Base-by-base conservation (phyloP, 2,329 filamentous ascomycete genomes). In the Emmonsiellopsis sp. region DNA sequence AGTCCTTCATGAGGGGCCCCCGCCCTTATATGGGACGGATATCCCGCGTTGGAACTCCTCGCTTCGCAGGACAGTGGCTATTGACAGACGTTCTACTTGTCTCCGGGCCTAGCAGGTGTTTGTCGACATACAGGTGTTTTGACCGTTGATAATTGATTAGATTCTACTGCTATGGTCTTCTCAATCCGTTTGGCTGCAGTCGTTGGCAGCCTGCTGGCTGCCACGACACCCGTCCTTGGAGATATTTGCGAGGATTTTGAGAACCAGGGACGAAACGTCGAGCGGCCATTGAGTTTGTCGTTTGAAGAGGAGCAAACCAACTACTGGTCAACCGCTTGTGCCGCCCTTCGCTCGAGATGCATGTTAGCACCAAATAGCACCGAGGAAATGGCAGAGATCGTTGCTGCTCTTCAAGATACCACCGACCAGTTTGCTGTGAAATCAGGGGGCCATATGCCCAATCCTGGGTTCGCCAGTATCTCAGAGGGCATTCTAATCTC, bases 371-470 rank as follows among this genome's bases (percentile, higher is more conserved):
- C 78, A 2, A 68, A 68, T 8, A 78, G 70, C 40, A 68, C 74
- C 1, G 64, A 73, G 14, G 77, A 83, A 60, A 77, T 83, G 40
- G 71, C 77, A 0, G 69, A 71, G 8, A 72, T 80, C n/a, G 70
- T 83, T 46, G 71, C 70, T 31, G 68, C 77, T 36, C 69, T 83
- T n/a, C 71, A 69, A 7, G 64, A 72, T 33, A 72, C 72, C 42
- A 68, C 71, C 36, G 76, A 75, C 53, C 65, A 77, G 6, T 79
- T 84, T 47, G 81, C 79, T 21, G 72, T 82, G 65, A 74, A 77
- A 62, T 72, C 74, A 8, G 78, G 77, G 6, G 74, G 73, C 1
- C 74, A 76, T 60, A 71, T 71, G 53, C 71, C 71, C 1, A 76
- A 74, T 54, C 71, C 72, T 55, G 71, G 71, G 34, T 76, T 74